Evolutionary conservation across 345 rosid genomes (phyloP).

Genomic region (Gossypium raimondii): DNA sequence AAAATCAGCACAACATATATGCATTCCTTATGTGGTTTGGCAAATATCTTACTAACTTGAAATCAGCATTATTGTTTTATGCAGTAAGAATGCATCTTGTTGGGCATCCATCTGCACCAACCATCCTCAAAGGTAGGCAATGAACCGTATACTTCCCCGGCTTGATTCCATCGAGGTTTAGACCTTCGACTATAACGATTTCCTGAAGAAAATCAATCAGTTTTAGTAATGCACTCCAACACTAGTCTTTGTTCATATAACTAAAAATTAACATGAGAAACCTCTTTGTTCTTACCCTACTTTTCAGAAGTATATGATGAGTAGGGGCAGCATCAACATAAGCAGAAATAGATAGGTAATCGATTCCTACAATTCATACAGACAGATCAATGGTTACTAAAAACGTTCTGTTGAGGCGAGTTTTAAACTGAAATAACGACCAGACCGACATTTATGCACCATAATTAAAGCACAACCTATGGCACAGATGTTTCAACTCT

Average conservation of each 20-base stretch:
- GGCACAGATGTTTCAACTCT: neutral
- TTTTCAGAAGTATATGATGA: slow-evolving; percentile 21
- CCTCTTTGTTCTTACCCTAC: slow-evolving; percentile 17
- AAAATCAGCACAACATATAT: too few species aligned
- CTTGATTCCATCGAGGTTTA: slow-evolving; percentile 17
- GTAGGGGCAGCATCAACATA: slow-evolving; percentile 16
- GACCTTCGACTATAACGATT: slow-evolving; percentile 13
- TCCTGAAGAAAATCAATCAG: neutral
- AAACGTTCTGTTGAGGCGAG: neutral
- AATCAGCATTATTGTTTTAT: neutral
- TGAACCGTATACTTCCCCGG: slow-evolving; percentile 13
- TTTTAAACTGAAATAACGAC: neutral
- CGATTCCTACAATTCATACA: slow-evolving; percentile 28
- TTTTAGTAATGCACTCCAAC: neutral
- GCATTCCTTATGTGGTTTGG: too few species aligned
- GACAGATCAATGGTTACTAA: neutral
- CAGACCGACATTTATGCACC: neutral
- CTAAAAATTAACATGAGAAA: slow-evolving; percentile 1
- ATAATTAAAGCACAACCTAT: neutral
- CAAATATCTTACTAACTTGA: too few species aligned
- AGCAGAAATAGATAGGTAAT: slow-evolving; percentile 36
- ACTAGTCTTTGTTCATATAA: neutral
- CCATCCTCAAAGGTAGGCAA: slow-evolving; percentile 18
- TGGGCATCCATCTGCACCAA: slow-evolving; percentile 13
- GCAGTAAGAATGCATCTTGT: slow-evolving; percentile 18